Evolutionary conservation across 1,284 basidiomycete genomes (phyloP).

Genomic region (Coniophora puteana): DNA sequence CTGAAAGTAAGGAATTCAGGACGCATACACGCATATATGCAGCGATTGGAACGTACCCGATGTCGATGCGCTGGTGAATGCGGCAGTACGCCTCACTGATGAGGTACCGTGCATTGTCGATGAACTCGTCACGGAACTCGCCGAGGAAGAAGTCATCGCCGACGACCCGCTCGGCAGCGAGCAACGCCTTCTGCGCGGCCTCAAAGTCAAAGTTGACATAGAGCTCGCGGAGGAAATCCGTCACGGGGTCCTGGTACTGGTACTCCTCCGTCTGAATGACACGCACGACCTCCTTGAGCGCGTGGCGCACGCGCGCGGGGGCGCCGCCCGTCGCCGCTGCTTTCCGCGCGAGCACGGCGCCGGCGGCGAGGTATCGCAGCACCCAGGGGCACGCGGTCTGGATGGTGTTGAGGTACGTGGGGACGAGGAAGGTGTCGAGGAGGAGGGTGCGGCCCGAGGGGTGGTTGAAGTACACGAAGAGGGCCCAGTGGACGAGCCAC

Average conservation of each 20-base stretch:
- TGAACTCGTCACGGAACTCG: constrained; percentile 88
- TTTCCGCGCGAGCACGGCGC: constrained; percentile 89
- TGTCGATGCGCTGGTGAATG: constrained; percentile 96
- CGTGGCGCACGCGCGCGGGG: constrained; percentile 76
- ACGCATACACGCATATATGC: not conserved
- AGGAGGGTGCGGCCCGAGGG: constrained; percentile 89
- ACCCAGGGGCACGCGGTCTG: constrained; percentile 96
- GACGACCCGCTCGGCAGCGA: constrained; percentile 80
- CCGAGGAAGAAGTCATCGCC: constrained; percentile 92
- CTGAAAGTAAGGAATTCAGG: constrained; percentile 32
- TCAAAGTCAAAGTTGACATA: constrained; percentile 93
- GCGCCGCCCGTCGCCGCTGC: constrained; percentile 46
- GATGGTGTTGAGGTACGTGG: constrained; percentile 97
- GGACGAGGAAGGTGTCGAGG: constrained; percentile 94
- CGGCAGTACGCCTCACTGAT: constrained; percentile 97
- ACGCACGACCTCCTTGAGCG: constrained; percentile 85
- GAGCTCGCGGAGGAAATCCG: constrained; percentile 89
- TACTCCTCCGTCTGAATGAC: constrained; percentile 93
- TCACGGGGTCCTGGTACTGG: constrained; percentile 93
- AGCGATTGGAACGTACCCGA: constrained; percentile 62
- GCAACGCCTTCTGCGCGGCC: constrained; percentile 82
- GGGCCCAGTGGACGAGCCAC: constrained; percentile 97
- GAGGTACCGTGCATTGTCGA: constrained; percentile 94
- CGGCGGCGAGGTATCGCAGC: constrained; percentile 90
- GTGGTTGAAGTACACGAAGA: constrained; percentile 99